Percentiles rank a stretch among this genome's conserved stretches.
Conservation (phyloP, 441 rosid species). For the Populus hybrid region DNA sequence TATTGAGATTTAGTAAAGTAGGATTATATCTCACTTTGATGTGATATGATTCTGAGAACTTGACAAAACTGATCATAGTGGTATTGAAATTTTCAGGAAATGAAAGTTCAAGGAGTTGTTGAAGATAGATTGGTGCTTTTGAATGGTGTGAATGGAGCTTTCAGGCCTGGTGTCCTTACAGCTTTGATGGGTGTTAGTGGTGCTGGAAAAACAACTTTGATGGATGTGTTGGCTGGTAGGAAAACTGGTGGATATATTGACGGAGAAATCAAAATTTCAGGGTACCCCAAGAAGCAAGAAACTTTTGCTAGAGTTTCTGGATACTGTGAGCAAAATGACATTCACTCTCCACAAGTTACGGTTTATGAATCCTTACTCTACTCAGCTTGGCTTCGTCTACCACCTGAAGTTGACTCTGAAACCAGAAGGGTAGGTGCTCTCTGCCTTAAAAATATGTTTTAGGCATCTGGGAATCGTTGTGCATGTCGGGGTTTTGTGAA, state of each 20-base stretch:
- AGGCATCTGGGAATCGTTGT: not conserved
- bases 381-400: slow-evolving; percentile 54
- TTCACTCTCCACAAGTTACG: slow-evolving; percentile 48
- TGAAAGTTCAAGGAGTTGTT: slow-evolving; percentile 53
- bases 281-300: slow-evolving; percentile 49
- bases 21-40: not conserved
- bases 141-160: slow-evolving; percentile 76
- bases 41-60: not conserved
- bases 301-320: slow-evolving; percentile 50
- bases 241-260: slow-evolving; percentile 51
- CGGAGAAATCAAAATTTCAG: slow-evolving; percentile 39
- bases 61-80: not conserved
- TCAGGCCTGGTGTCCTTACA: slow-evolving; percentile 91
- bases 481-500: not conserved
- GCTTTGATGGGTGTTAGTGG: slow-evolving; percentile 96
- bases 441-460: not conserved
- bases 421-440: slow-evolving; percentile 38
- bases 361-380: slow-evolving; percentile 46
- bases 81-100: slow-evolving; percentile 38
- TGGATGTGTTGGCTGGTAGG: slow-evolving; percentile 58
- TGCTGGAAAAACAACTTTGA: slow-evolving; percentile 70
- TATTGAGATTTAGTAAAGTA: slow-evolving; percentile 11
- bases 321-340: slow-evolving; percentile 51
- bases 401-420: slow-evolving; percentile 30
- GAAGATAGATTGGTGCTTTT: slow-evolving; percentile 59